These are phyloP conservation scores for Xylaria grammica DNA, from an alignment of 495 filamentous ascomycete genomes.

Conservation along the genomic window DNA sequence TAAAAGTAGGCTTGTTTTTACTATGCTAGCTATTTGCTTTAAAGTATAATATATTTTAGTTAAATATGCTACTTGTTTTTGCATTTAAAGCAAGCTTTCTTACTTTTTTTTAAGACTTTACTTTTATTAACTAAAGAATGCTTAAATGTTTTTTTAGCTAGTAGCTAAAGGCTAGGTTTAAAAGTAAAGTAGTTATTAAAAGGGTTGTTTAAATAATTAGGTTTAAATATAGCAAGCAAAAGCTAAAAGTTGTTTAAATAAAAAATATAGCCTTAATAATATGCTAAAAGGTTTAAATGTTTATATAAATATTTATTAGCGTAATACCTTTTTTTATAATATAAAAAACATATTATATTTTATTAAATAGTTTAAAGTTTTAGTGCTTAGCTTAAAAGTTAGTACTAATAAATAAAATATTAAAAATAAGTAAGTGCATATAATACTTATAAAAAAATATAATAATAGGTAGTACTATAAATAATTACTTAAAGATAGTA, in stretches of 20 bases:
- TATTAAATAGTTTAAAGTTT: neutral
- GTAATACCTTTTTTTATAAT: neutral
- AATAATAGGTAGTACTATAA: too few relatives aligned
- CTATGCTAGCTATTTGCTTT: neutral
- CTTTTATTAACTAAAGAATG: neutral
- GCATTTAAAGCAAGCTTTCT: neutral
- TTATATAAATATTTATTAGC: neutral
- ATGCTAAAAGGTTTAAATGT: neutral
- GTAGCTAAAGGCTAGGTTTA: neutral
- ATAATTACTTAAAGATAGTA: too few relatives aligned
- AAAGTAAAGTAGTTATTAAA: too few relatives aligned
- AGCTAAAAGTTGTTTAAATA: neutral
- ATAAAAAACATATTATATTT: neutral
- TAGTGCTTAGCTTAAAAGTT: too few relatives aligned
- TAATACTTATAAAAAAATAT: too few relatives aligned
- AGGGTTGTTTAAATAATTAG: too few relatives aligned
- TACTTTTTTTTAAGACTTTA: neutral
- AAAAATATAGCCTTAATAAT: neutral
- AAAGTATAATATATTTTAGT: neutral
- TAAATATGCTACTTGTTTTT: neutral
- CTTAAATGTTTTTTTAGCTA: neutral
- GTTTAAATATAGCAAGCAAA: too few relatives aligned
- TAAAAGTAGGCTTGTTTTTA: neutral
- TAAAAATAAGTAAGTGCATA: too few relatives aligned
- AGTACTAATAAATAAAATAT: too few relatives aligned